Base-by-base conservation (phyloP, 2,329 filamentous ascomycete genomes). In the Colletotrichum incanum region DNA sequence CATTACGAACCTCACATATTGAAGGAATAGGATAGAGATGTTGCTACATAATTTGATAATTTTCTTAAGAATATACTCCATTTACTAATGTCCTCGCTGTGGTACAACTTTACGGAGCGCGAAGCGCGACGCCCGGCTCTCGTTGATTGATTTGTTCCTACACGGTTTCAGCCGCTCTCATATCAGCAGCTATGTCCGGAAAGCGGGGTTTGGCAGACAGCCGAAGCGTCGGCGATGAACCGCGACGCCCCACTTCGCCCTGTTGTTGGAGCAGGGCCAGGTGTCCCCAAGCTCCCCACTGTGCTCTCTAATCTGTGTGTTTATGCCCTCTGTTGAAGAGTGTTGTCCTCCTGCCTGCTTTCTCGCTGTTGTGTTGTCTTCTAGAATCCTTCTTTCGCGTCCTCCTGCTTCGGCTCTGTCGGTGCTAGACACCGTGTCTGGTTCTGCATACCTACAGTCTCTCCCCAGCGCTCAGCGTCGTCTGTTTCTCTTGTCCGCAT, bases 171-270 rank as follows among this genome's bases (percentile, higher is more conserved):
- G 31, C 26, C 54, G 54, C 54, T 58, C 9, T 58, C 20, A 37
- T 31, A n/a, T 23, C 55, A 39, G 55, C 55, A 59, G 55, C 55
- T 59, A 26, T 59, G 31, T 20, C 55, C 37, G 55, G 55, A 23
- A 23, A 23, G 37, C 55, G 34, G 34, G 55, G 55, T 41, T 41
- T 59, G 18, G 55, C 55, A 23, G 20, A 59, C 49, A 59, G 64
- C 64, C 41, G 64, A 59, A 28, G 64, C 64, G 55, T 39, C 43
- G n/a, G 20, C 34, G 37, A 61, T 49, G 39, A 67, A 43, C 43
- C 34, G 65, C 56, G 47, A 61, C 56, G 47, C 56, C 59, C 65
- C 39, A 68, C 65, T 63, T 68, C 65, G 65, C 58, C 65, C 65
- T 68, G 58, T 18, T 68, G 59, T 63, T 68, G 58, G 23, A 63